Percentiles rank a stretch among this genome's conserved stretches.
Conservation (phyloP, 257 asterid genomes). For the Nicotiana undulata region DNA sequence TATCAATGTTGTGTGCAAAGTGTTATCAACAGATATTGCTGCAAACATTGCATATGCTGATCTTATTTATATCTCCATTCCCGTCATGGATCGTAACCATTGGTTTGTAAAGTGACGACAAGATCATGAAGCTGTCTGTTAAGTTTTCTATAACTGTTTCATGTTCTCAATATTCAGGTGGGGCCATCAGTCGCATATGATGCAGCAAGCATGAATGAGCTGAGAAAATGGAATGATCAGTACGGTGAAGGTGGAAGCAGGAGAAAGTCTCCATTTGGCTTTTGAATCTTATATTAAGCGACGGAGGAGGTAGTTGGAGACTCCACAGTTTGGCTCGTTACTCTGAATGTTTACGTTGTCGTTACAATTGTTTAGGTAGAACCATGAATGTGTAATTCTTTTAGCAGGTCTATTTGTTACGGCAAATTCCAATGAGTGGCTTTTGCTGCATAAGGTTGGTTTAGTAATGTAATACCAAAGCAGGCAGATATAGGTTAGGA, state of each 20-base stretch:
- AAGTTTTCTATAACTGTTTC: neutral
- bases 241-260: slow-evolving; percentile 99
- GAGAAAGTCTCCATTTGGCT: slow-evolving; percentile 83
- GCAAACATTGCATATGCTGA: neutral
- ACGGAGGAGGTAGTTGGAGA: neutral
- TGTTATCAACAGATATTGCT: neutral
- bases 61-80: neutral
- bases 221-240: slow-evolving; percentile 96
- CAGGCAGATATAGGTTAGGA: neutral
- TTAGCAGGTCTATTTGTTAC: neutral
- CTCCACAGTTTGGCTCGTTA: neutral
- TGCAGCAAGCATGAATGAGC: slow-evolving; percentile 88
- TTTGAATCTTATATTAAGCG: slow-evolving; percentile 26
- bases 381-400: neutral
- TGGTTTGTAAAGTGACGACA: neutral
- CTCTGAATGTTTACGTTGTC: neutral
- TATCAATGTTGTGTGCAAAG: neutral
- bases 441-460: neutral
- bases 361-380: neutral
- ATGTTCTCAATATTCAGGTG: slow-evolving; percentile 42
- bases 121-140: neutral
- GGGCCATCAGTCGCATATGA: slow-evolving; percentile 98
- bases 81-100: neutral
- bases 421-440: neutral
- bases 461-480: neutral